Base-by-base conservation (phyloP, 202 grass and related monocot species). In the Alloteropsis angusta region DNA sequence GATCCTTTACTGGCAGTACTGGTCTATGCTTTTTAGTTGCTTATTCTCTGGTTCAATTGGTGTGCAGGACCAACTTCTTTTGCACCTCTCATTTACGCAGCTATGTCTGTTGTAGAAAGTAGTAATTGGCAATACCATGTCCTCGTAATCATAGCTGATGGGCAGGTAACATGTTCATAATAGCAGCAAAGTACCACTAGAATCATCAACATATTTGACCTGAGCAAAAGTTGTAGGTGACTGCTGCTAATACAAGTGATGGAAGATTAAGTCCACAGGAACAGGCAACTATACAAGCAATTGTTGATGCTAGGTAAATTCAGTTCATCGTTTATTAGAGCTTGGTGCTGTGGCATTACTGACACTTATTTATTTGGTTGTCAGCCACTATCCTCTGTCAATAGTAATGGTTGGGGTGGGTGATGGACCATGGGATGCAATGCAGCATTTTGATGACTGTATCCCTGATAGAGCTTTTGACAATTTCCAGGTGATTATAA, bases 341-440 rank as follows among this genome's bases (percentile, higher is more conserved):
- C 18, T 68, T 74, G 78, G 42, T 84, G 41, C 19, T 81, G 50
- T 45, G 21, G 58, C 45, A 44, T 74, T 77, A 57, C 55, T 82
- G 41, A 85, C 72, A 45, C 71, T 23, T 64, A 37, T 84, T 21
- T 83, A 43, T 84, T 34, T 83, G 62, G 74, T 82, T 65, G 28
- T 65, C 90, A 98, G 95, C 86, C 67, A 90, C 75, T 94, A 85
- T 87, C 95, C 95, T 82, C 91, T 98, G 72, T 98, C 95, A 48
- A 98, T 98, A 80, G 82, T 98, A 76, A 98, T 98, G 95, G 87
- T 98, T 83, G 95, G 95, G 52, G 83, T 97, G 57, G 94, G 94
- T 13, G 94, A 97, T 82, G 94, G 94, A 84, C 94, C 94, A 66
- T 98, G 95, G 95, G 92, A 98, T 43, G 83, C 87, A 19, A 98